Conservation (phyloP, 305 asterid species). For the Rubia peregrina region DNA sequence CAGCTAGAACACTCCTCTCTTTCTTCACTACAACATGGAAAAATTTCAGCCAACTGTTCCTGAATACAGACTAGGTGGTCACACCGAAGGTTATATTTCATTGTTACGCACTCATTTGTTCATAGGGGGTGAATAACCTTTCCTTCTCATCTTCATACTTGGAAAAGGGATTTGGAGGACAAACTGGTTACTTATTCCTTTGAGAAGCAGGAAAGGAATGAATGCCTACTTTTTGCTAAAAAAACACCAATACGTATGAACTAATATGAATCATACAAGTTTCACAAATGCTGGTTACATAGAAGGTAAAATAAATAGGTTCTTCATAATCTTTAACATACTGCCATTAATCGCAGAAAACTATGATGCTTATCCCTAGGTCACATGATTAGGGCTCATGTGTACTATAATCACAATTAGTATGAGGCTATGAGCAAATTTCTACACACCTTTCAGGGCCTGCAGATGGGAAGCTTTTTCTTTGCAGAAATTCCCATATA, state of each 20-base stretch:
- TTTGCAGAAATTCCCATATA: conserved; percentile 61
- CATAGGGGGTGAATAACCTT: conserved; percentile 51
- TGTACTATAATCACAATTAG: neutral
- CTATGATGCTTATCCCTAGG: neutral
- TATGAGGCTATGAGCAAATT: neutral
- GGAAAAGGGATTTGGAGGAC: conserved; percentile 47
- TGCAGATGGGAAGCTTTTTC: conserved; percentile 71
- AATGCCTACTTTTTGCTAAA: neutral
- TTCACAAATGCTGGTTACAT: neutral
- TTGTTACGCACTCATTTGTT: conserved; percentile 65
- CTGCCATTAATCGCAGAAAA: too few species aligned
- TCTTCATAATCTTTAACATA: neutral
- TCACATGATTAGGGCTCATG: neutral
- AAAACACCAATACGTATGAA: neutral
- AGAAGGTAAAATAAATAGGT: neutral
- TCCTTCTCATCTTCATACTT: conserved; percentile 83
- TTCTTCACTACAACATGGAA: conserved; percentile 54
- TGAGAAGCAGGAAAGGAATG: neutral
- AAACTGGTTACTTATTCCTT: neutral
- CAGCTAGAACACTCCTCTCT: conserved; percentile 65
- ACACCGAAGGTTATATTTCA: conserved; percentile 23
- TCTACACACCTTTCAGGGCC: conserved; percentile 53
- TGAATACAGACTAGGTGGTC: conserved; percentile 2
- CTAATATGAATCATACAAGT: neutral
- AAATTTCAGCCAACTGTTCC: conserved; percentile 8